A percentile compares a stretch with the other conserved stretches of the same genome.
phyloP scores from a whole-genome alignment of 805 yeast genomes.

The Wickerhamomyces silvicola region DNA sequence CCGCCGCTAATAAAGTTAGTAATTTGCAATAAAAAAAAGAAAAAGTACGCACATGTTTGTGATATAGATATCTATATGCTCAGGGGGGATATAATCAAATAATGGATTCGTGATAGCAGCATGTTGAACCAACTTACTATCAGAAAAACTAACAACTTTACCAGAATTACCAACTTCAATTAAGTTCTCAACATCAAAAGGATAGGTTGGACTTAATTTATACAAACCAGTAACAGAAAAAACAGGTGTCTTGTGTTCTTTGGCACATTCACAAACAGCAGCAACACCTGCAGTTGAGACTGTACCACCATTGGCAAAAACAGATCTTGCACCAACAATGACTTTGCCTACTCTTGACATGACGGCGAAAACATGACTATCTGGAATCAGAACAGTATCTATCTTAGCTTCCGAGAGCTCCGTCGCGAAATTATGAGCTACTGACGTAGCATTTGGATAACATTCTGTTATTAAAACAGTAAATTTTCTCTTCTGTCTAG shows the following conservation, averaged over 20 bases:
- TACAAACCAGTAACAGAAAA: conserved; percentile 92
- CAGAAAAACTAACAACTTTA: conserved; percentile 74
- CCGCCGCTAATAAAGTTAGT: conserved; percentile 53
- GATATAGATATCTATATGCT: conserved; percentile 86
- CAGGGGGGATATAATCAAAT: conserved; percentile 89
- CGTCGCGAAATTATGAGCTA: conserved; percentile 75
- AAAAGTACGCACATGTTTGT: conserved; percentile 57
- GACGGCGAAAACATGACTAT: conserved; percentile 85
- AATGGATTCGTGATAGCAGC: conserved; percentile 83
- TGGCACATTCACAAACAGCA: conserved; percentile 91
- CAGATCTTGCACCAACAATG: conserved; percentile 84
- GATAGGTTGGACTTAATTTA: conserved; percentile 89
- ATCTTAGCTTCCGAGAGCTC: conserved; percentile 78
- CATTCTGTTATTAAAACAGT: conserved; percentile 89
- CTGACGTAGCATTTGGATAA: conserved; percentile 79
- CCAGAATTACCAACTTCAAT: conserved; percentile 93
- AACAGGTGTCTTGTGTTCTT: conserved; percentile 92
- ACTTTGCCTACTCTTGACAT: conserved; percentile 98
- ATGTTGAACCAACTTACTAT: conserved; percentile 59
- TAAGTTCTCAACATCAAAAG: conserved; percentile 69
- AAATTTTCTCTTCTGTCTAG: conserved; percentile 83
- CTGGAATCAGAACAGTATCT: conserved; percentile 88
- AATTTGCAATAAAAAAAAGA: not conserved
- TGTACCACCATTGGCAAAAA: conserved; percentile 95
- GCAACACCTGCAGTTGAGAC: conserved; percentile 87